Conservation (phyloP, 2,329 filamentous ascomycete species). For the Ciborinia camelliae region DNA sequence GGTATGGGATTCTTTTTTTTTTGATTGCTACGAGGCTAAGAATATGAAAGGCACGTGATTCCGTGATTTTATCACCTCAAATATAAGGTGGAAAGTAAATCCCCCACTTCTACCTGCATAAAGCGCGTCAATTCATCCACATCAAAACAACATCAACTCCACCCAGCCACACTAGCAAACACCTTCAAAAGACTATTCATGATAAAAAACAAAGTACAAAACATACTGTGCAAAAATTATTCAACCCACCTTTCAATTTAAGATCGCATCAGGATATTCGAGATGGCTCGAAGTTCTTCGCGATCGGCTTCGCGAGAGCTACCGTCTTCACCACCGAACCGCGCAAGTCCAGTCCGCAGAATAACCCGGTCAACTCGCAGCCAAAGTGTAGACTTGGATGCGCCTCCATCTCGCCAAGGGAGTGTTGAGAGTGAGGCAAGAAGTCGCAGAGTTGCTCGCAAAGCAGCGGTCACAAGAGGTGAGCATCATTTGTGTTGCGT, state of each 20-base stretch:
- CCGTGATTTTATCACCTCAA: neutral
- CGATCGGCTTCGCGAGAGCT: slow-evolving; percentile 22
- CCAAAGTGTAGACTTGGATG: slow-evolving; percentile 39
- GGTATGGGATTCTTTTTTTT: no score
- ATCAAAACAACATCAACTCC: slow-evolving; percentile 2
- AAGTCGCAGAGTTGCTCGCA: neutral
- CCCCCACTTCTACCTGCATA: neutral
- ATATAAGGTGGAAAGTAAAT: neutral
- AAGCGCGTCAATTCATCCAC: slow-evolving; percentile 1
- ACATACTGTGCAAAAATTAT: neutral
- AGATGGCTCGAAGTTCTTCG: slow-evolving; percentile 1
- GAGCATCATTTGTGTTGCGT: neutral
- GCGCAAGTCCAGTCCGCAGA: slow-evolving; percentile 25
- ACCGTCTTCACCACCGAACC: slow-evolving; percentile 33
- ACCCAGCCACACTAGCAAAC: neutral
- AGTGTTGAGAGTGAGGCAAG: slow-evolving; percentile 29
- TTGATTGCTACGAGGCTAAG: no score
- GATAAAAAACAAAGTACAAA: neutral
- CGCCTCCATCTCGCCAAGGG: slow-evolving; percentile 24
- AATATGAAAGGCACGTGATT: neutral
- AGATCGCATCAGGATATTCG: neutral
- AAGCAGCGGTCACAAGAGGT: slow-evolving; percentile 24
- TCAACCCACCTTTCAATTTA: neutral
- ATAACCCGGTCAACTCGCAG: slow-evolving; percentile 39
- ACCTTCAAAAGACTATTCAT: neutral